Evolutionary conservation across 345 rosid species (phyloP).

Genomic region (Xanthoceras sorbifolium): DNA sequence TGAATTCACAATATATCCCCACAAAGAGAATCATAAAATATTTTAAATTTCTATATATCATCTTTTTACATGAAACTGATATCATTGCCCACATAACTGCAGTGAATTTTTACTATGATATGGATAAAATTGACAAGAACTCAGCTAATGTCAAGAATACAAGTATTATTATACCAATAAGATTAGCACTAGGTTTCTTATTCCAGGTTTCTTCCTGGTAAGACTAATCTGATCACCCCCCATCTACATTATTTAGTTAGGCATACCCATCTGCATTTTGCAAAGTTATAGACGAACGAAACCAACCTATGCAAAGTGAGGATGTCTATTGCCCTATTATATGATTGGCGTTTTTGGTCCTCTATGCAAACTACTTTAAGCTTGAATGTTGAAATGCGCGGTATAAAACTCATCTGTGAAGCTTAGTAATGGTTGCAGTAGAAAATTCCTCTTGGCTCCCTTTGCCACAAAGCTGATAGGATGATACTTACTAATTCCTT

Average conservation of each 20-base stretch:
- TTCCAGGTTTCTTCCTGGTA: background rate
- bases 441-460: slow-evolving; percentile 61
- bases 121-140: background rate
- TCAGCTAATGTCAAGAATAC: background rate
- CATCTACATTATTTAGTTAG: background rate
- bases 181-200: background rate
- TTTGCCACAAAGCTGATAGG: slow-evolving; percentile 79
- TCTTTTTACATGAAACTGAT: too few species aligned
- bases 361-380: slow-evolving; percentile 19
- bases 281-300: background rate
- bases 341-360: background rate
- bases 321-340: background rate
- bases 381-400: slow-evolving; percentile 65
- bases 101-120: background rate
- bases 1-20: too few species aligned
- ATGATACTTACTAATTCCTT: slow-evolving; percentile 60
- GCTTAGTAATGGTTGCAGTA: slow-evolving; percentile 70
- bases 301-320: background rate
- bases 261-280: background rate
- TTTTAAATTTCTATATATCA: too few species aligned
- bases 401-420: slow-evolving; percentile 80
- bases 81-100: background rate
- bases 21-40: too few species aligned
- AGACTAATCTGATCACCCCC: background rate
- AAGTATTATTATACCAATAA: background rate